Evolutionary conservation across 2,329 filamentous ascomycete species (phyloP).

Genomic region (Hypoxylon sp.): DNA sequence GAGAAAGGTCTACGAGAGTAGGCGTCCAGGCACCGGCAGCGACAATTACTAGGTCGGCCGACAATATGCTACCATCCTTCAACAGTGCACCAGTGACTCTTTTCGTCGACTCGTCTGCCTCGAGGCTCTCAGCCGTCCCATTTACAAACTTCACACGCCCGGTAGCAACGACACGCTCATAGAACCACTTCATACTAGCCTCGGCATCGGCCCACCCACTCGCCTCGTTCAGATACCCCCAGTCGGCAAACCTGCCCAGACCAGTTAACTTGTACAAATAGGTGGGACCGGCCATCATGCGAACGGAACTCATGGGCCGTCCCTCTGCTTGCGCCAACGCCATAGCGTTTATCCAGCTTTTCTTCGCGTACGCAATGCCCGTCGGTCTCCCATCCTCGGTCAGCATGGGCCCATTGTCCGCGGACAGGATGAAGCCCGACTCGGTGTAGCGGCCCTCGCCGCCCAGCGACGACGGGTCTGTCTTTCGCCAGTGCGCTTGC

Average conservation of each 20-base stretch:
- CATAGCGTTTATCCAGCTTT: conserved; percentile 74
- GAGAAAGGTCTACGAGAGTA: conserved; percentile 81
- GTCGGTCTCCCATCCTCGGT: conserved; percentile 61
- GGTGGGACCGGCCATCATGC: conserved; percentile 61
- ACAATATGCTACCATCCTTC: conserved; percentile 63
- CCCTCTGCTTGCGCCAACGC: conserved; percentile 62
- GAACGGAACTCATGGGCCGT: conserved; percentile 58
- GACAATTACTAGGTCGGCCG: conserved; percentile 81
- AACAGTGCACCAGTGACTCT: conserved; percentile 73
- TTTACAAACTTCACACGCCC: conserved; percentile 70
- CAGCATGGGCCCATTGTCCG: conserved; percentile 60
- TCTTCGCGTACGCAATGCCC: conserved; percentile 71
- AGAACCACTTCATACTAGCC: conserved; percentile 76
- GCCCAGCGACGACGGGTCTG: conserved; percentile 69
- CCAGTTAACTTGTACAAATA: conserved; percentile 63
- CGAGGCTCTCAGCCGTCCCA: conserved; percentile 63
- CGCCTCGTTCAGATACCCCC: conserved; percentile 80
- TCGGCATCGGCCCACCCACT: conserved; percentile 88
- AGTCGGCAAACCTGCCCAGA: conserved; percentile 69
- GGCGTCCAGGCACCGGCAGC: conserved; percentile 92
- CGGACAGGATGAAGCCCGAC: conserved; percentile 76
- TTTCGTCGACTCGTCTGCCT: conserved; percentile 55
- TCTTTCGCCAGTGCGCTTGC: conserved; percentile 77
- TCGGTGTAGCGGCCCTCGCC: conserved; percentile 78
- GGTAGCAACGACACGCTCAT: conserved; percentile 67